Percentiles rank a stretch among this genome's conserved stretches.
Conservation (phyloP, 2,329 filamentous ascomycete species). For the Purpureocillium lavendulum region DNA sequence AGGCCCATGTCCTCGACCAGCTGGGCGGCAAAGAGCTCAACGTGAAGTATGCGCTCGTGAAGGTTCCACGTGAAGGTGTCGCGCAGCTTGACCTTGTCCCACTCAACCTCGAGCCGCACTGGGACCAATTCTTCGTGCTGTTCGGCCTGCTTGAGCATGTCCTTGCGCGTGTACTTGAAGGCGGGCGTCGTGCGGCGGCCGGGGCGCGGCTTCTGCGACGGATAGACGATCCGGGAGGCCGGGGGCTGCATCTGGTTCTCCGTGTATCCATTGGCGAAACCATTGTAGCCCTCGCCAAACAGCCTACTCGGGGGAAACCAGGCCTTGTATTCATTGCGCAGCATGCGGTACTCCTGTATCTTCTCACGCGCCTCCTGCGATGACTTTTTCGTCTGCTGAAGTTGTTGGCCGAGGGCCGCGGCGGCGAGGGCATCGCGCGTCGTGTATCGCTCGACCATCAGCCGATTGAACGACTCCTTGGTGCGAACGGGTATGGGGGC, state of each 20-base stretch:
- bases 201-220: conserved; percentile 63
- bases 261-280: conserved; percentile 81
- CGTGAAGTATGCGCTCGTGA: conserved; percentile 74
- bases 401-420: conserved; percentile 40
- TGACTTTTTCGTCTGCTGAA: conserved; percentile 46
- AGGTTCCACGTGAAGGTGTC: conserved; percentile 99
- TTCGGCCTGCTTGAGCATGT: conserved; percentile 78
- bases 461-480: conserved; percentile 45
- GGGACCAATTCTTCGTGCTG: conserved; percentile 88
- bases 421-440: conserved; percentile 46
- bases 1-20: conserved; percentile 85
- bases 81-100: conserved; percentile 89
- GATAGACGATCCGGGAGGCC: conserved; percentile 65
- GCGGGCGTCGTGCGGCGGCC: conserved; percentile 68
- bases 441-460: conserved; percentile 46
- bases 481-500: conserved; percentile 36
- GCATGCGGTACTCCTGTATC: conserved; percentile 59
- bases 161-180: conserved; percentile 68
- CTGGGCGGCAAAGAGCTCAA: conserved; percentile 79
- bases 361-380: conserved; percentile 58
- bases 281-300: conserved; percentile 72
- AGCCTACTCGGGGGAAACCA: conserved; percentile 49
- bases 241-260: conserved; percentile 57
- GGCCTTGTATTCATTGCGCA: conserved; percentile 46
- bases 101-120: conserved; percentile 84